Conservation (phyloP, 1,139 yeast genomes). For the Kurtzmaniella quercitrusa region DNA sequence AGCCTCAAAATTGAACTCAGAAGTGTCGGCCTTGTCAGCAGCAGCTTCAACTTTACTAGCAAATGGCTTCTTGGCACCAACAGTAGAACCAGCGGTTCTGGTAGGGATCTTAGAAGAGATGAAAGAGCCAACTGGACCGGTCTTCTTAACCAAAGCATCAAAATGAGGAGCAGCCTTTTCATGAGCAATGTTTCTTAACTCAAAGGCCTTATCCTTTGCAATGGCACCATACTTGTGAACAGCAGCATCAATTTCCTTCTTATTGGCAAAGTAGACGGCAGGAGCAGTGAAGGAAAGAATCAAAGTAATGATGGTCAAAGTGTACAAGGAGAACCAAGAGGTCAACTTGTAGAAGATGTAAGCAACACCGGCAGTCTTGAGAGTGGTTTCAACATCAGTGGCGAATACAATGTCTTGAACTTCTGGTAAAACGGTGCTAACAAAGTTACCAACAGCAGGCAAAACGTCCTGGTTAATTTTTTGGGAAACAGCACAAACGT, state of each 20-base stretch:
- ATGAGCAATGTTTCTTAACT: constrained; percentile 47
- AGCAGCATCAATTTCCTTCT: constrained; percentile 76
- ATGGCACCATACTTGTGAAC: constrained; percentile 53
- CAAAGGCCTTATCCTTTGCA: constrained; percentile 54
- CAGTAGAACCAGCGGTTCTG: constrained; percentile 72
- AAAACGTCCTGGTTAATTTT: constrained; percentile 35
- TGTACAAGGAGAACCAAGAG: constrained; percentile 71
- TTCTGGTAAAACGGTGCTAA: constrained; percentile 41
- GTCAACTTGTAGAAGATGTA: constrained; percentile 71
- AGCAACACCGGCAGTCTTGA: constrained; percentile 65
- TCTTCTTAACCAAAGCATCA: constrained; percentile 45
- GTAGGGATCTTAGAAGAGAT: constrained; percentile 58
- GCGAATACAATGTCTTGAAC: constrained; percentile 62
- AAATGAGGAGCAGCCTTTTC: constrained; percentile 50
- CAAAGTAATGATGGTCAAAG: constrained; percentile 54
- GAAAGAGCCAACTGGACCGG: constrained; percentile 62
- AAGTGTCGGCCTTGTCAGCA: constrained; percentile 9
- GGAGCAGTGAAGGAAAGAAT: constrained; percentile 73
- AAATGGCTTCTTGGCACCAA: constrained; percentile 41
- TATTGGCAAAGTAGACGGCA: constrained; percentile 65
- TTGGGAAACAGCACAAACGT: constrained; percentile 33
- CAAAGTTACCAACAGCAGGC: constrained; percentile 42
- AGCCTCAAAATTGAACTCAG: constrained; percentile 13
- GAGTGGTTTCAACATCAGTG: constrained; percentile 62
- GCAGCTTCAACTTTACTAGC: constrained; percentile 10